Evolutionary conservation across 2,329 filamentous ascomycete genomes (phyloP), one percentile per base, ranked within the genome.

Genomic region (Aspergillus spinulosporus): DNA sequence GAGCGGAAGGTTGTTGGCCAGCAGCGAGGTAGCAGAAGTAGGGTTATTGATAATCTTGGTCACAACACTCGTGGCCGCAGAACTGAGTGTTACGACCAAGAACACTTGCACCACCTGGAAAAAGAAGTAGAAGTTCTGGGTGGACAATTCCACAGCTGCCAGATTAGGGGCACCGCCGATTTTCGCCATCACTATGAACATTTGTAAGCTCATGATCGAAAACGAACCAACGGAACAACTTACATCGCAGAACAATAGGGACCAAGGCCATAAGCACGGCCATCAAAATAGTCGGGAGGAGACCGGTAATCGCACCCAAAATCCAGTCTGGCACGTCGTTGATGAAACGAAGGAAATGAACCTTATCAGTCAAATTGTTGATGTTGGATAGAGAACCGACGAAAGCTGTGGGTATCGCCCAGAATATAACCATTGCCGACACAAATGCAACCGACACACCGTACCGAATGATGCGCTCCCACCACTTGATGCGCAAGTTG

Each of bases 381-480:
- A 99, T 83, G 73, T 97, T 96, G 56, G 92, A 95, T 66, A 97
- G 88, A 32, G 86, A 77, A 72, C 91, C 92, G 44, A 97, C 92
- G 42, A 92, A 80, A 2, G 88, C 90, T 6, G 96, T 82, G 0
- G 86, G 86, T 51, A 89, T 81, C 2, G 85, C 82, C 85, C 94
- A 99, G 79, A 97, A 97, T 62, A 97, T 81, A 68, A 97, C 88
- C 55, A 95, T 77, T 1, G 82, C 88, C 6, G 84, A 76, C 54
- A 97, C 87, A 51, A 95, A 87, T n/a, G 79, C 84, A 49, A 88
- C 75, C 2, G 90, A 85, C 54, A 81, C 78, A 64, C 88, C 84
- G 64, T 88, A 81, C 58, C 91, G 87, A 60, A 95, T 68, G 53
- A 96, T 82, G 61, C 86, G 82, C 74, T 96, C 88, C 89, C 89